Percentiles rank a stretch among this genome's conserved stretches.
phyloP scores from a whole-genome alignment of 73 alveolate genomes.

The Blepharisma stoltei region DNA sequence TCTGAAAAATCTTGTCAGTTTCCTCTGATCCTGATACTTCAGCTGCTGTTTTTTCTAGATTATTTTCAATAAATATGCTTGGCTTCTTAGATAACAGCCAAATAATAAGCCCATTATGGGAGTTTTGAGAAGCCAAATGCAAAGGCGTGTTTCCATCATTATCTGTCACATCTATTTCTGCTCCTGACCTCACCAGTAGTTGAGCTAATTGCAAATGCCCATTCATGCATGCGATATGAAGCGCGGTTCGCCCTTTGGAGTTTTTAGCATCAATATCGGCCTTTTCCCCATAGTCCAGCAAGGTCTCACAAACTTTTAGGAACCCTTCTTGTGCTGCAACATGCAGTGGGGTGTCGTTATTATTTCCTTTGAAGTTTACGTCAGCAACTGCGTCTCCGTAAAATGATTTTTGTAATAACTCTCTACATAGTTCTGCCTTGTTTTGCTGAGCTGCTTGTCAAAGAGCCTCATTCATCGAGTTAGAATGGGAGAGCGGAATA shows the following conservation, averaged over 20 bases:
- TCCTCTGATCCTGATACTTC: neutral
- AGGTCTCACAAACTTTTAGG: neutral
- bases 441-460: neutral
- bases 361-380: neutral
- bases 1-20: neutral
- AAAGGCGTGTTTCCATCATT: conserved; percentile 12
- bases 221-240: conserved; percentile 13
- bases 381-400: neutral
- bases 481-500: neutral
- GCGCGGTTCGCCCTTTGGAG: neutral
- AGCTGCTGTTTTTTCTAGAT: conserved; percentile 10
- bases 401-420: neutral
- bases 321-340: conserved; percentile 20
- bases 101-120: neutral
- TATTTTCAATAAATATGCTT: neutral
- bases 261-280: conserved; percentile 2
- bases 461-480: neutral
- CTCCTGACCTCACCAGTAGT: conserved; percentile 1
- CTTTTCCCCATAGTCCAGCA: neutral
- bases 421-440: neutral
- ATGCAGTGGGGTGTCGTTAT: neutral
- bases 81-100: conserved; percentile 1
- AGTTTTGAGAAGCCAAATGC: neutral
- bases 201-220: neutral
- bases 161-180: conserved; percentile 22